phyloP scores from a whole-genome alignment of 768 basidiomycete genomes.

The Serendipita sp. region DNA sequence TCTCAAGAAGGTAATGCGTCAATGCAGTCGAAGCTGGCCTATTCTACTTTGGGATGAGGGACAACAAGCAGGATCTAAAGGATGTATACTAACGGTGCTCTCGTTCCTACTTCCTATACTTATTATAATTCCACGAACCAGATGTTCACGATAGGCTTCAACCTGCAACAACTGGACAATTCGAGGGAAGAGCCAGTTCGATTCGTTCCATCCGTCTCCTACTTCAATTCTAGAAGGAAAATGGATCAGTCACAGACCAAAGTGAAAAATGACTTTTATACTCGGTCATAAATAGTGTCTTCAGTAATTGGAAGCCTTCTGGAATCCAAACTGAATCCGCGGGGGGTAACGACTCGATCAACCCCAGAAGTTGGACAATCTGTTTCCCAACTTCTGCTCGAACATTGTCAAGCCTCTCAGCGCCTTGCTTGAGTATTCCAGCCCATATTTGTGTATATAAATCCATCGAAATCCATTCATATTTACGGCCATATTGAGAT shows the following conservation, averaged over 20 bases:
- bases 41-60: conserved; percentile 31
- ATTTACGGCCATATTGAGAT: conserved; percentile 21
- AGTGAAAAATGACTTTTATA: background rate
- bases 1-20: conserved; percentile 41
- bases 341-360: conserved; percentile 27
- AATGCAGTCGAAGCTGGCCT: conserved; percentile 48
- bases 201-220: conserved; percentile 47
- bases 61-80: conserved; percentile 6
- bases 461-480: conserved; percentile 41
- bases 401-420: conserved; percentile 83
- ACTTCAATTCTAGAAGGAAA: conserved; percentile 20
- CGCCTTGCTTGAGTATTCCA: conserved; percentile 71
- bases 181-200: conserved; percentile 56
- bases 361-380: conserved; percentile 34
- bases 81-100: conserved; percentile 46
- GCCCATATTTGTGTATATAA: conserved; percentile 42
- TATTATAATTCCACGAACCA: conserved; percentile 58
- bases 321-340: conserved; percentile 33
- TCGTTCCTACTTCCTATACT: conserved; percentile 75
- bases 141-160: conserved; percentile 37
- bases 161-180: conserved; percentile 51
- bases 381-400: conserved; percentile 60
- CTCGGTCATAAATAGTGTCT: conserved; percentile 31
- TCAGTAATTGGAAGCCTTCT: conserved; percentile 30
- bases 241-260: background rate